phyloP scores from a whole-genome alignment of 805 yeast species.

The Nakazawaea laoshanensis region DNA sequence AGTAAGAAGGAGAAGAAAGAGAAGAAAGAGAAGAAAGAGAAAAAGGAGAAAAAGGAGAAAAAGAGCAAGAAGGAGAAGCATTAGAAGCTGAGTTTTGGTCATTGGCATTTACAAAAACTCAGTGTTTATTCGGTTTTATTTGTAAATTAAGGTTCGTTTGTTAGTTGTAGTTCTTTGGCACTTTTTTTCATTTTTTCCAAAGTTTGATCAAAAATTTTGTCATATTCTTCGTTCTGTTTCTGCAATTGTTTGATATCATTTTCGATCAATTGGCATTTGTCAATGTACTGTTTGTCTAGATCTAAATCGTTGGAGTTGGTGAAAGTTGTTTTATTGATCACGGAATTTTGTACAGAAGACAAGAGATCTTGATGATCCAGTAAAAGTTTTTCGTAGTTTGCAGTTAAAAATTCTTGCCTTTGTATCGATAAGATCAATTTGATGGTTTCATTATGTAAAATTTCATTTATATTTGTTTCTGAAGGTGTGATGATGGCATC shows the following conservation, averaged over 20 bases:
- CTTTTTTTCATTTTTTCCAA: neutral
- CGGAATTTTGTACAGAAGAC: constrained; percentile 7
- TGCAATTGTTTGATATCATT: neutral
- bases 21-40: constrained; percentile 15
- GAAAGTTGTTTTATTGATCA: constrained; percentile 5
- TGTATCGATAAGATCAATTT: constrained; percentile 3
- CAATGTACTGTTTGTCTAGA: constrained; percentile 1
- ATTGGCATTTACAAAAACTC: too few relatives aligned
- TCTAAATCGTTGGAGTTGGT: constrained; percentile 1
- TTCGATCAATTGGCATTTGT: neutral
- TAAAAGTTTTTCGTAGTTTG: constrained; percentile 5
- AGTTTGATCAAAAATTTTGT: neutral
- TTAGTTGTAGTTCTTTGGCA: neutral
- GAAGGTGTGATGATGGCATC: neutral
- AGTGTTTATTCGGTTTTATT: too few relatives aligned
- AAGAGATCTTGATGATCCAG: constrained; percentile 8
- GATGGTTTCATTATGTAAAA: constrained; percentile 3
- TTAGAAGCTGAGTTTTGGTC: too few relatives aligned
- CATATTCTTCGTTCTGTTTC: constrained; percentile 1
- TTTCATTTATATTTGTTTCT: too few relatives aligned
- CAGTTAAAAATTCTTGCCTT: constrained; percentile 5
- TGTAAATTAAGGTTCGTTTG: too few relatives aligned
- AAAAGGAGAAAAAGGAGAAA: constrained; percentile 16
- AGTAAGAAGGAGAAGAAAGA: constrained; percentile 17
- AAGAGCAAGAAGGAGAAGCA: constrained; percentile 17